Evolutionary conservation across 2,329 filamentous ascomycete genomes (phyloP).

Genomic region (Fusarium verrucosum): DNA sequence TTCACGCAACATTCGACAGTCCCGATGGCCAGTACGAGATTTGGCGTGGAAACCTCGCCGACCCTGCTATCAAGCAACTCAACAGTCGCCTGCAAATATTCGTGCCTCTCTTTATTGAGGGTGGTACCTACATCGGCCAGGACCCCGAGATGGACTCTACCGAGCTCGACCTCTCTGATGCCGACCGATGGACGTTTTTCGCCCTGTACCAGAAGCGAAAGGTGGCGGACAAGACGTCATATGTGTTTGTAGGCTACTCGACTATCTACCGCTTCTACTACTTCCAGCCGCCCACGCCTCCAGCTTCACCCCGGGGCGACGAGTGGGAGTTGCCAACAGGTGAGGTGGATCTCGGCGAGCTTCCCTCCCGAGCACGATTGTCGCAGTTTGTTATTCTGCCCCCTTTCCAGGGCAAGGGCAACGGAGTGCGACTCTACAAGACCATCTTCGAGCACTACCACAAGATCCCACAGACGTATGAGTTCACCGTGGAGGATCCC

Average conservation of each 20-base stretch:
- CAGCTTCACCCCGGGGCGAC: constrained; percentile 49
- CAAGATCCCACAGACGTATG: constrained; percentile 73
- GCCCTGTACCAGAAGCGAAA: constrained; percentile 78
- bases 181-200: constrained; percentile 90
- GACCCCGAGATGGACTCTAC: constrained; percentile 62
- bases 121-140: constrained; percentile 76
- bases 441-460: constrained; percentile 78
- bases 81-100: constrained; percentile 85
- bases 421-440: constrained; percentile 83
- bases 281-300: constrained; percentile 60
- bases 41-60: constrained; percentile 79
- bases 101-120: constrained; percentile 89
- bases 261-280: constrained; percentile 90
- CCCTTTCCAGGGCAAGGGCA: constrained; percentile 82
- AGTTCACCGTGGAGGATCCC: constrained; percentile 94
- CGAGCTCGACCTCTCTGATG: constrained; percentile 74
- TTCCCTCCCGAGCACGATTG: constrained; percentile 83
- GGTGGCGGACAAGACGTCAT: constrained; percentile 61
- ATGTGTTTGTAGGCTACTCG: constrained; percentile 87
- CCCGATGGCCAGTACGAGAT: constrained; percentile 78
- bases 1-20: constrained; percentile 70
- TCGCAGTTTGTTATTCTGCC: constrained; percentile 94
- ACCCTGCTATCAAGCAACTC: constrained; percentile 74
- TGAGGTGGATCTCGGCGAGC: constrained; percentile 63
- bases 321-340: constrained; percentile 57